Base-by-base conservation (phyloP, 1,284 basidiomycete species). In the Ustanciosporium gigantosporum region DNA sequence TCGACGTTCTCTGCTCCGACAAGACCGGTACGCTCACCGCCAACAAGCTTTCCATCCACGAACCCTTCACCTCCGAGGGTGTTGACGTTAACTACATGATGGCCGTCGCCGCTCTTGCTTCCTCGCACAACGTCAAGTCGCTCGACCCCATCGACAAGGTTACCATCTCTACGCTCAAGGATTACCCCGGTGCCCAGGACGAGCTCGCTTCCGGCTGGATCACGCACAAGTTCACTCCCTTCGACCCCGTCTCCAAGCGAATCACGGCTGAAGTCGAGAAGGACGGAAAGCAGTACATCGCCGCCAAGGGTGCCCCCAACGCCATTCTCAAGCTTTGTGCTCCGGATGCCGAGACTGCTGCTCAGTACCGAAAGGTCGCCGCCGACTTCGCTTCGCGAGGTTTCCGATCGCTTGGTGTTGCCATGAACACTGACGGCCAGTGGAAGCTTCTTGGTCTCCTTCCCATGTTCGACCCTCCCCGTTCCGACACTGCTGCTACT, bases 121-220 rank as follows among this genome's bases (percentile, higher is more conserved):
- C 82, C 24, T 83, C 82, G 34, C 83, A 84, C 79, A 83, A 83
- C 69, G 70, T 83, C 73, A 82, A 81, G 73, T 77, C 79, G 27
- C 79, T 84, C 40, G 83, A 84, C 70, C 83, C 83, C 16, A 84
- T 84, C 56, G 83, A 84, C 77, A 83, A 82, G 70, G 83, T 84
- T 34, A 83, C 83, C 46, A 79, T 84, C 44, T 75, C 81, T 29
- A 82, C 82, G 3, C 78, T 84, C 40, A 82, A 82, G 77, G 80
- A 83, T 66, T 84, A 81, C 78, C 82, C 83, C 36, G 79, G 77
- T 47, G 82, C 83, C 4, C 80, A 81, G 60, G 81, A 83, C 61
- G 80, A 80, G 66, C 80, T 82, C 57, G 77, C 73, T 47, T 70
- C 70, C 5, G 83, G 83, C 36, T 84, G 83, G 83, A 79, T 69